These are phyloP conservation scores for Aspergillus carbonarius DNA, from an alignment of 2,329 filamentous ascomycete genomes.

Conservation along the genomic window DNA sequence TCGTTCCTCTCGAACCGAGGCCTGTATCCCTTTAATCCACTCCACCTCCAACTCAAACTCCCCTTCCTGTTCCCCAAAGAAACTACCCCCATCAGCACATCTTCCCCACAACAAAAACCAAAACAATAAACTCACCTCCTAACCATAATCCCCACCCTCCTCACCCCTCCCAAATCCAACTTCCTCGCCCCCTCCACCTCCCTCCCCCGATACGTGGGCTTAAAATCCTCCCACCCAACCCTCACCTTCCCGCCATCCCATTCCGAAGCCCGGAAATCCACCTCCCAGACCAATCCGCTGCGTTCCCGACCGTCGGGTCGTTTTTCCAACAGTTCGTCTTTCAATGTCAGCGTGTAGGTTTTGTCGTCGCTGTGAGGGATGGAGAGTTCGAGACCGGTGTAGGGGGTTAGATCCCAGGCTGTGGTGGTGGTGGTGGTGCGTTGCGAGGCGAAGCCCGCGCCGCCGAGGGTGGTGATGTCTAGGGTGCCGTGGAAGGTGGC, in stretches of 20 bases:
- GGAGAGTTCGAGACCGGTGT: conserved; percentile 60
- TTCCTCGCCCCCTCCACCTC: conserved; percentile 59
- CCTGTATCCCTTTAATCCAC: conserved; percentile 53
- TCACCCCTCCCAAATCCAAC: conserved; percentile 61
- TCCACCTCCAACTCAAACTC: conserved; percentile 60
- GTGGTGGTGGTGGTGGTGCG: conserved; percentile 59
- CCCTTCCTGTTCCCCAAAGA: conserved; percentile 72
- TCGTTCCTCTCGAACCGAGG: background rate
- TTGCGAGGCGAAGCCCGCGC: conserved; percentile 80
- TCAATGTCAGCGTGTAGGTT: conserved; percentile 71
- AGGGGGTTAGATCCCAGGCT: conserved; percentile 63
- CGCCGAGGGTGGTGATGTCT: conserved; percentile 72
- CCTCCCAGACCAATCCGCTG: conserved; percentile 72
- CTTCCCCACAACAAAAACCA: background rate
- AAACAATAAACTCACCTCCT: conserved; percentile 59
- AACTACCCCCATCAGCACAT: conserved; percentile 51
- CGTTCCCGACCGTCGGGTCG: conserved; percentile 65
- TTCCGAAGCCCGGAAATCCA: conserved; percentile 55
- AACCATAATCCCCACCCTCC: conserved; percentile 74
- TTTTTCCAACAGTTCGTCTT: conserved; percentile 63
- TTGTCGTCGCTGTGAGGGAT: conserved; percentile 58
- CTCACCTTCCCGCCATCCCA: conserved; percentile 44
- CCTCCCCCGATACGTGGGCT: conserved; percentile 71
- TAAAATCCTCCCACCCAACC: conserved; percentile 65
- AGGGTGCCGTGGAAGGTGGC: conserved; percentile 66